Percentiles rank a stretch among this genome's conserved stretches.
Conservation (phyloP, 2,329 filamentous ascomycete genomes). For the Aureobasidium sp. region DNA sequence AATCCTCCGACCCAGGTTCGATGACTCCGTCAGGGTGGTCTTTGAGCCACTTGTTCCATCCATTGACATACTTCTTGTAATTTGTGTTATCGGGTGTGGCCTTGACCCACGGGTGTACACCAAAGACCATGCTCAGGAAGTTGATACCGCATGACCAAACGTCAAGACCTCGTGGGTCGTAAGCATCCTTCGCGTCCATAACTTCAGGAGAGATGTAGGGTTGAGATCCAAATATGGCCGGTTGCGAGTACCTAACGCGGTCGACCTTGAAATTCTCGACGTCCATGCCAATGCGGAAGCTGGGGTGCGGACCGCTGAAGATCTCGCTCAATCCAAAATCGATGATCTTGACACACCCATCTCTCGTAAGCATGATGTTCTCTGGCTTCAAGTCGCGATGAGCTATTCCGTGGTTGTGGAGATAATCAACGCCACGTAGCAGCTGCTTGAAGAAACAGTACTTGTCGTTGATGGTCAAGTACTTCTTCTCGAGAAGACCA, state of each 20-base stretch:
- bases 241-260: conserved; percentile 62
- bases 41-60: conserved; percentile 62
- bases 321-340: conserved; percentile 89
- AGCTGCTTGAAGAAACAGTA: conserved; percentile 87
- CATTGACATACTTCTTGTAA: conserved; percentile 58
- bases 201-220: conserved; percentile 88
- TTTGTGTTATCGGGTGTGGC: conserved; percentile 50
- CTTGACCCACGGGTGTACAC: conserved; percentile 66
- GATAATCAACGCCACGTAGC: conserved; percentile 71
- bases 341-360: conserved; percentile 81
- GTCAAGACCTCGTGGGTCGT: conserved; percentile 73
- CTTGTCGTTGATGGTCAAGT: conserved; percentile 61
- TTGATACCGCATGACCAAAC: conserved; percentile 83
- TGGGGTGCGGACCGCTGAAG: conserved; percentile 75
- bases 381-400: conserved; percentile 89
- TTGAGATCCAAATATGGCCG: conserved; percentile 76
- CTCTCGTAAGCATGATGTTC: conserved; percentile 70
- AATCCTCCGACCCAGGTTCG: conserved; percentile 33
- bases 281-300: conserved; percentile 63
- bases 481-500: conserved; percentile 60
- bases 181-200: conserved; percentile 56
- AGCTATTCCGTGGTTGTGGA: conserved; percentile 77
- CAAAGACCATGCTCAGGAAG: conserved; percentile 69
- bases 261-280: conserved; percentile 53
- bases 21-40: conserved; percentile 47